Evolutionary conservation across 768 basidiomycete genomes (phyloP).

Genomic region (Flagelloscypha sp.): DNA sequence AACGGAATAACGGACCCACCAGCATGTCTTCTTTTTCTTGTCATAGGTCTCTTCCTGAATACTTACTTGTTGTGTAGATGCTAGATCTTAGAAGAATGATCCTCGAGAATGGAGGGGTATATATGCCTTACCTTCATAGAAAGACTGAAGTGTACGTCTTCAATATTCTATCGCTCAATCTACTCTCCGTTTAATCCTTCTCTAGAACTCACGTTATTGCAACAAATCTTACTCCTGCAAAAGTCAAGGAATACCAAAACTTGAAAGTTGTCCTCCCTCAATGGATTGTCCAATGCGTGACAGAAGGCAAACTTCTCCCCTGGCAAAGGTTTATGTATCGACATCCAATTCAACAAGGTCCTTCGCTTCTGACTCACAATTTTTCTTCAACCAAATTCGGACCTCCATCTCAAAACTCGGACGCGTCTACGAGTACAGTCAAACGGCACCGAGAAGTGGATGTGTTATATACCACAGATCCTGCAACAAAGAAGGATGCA

Average conservation of each 20-base stretch:
- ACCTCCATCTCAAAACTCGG: constrained; percentile 2
- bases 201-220: constrained; percentile 86
- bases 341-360: too few relatives aligned
- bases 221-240: constrained; percentile 81
- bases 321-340: constrained; percentile 71
- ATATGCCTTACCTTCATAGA: constrained; percentile 76
- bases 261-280: constrained; percentile 87
- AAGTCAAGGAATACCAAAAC: constrained; percentile 78
- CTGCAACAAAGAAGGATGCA: constrained; percentile 32
- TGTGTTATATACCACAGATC: constrained; percentile 39
- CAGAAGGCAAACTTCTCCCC: constrained; percentile 57
- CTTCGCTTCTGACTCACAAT: constrained; percentile 20
- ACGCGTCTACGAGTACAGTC: too few relatives aligned
- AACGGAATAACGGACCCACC: constrained; percentile 89
- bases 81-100: constrained; percentile 79
- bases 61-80: too few relatives aligned
- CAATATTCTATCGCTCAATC: not conserved
- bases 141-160: constrained; percentile 63
- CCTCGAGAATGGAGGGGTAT: constrained; percentile 73
- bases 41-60: too few relatives aligned
- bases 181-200: not conserved
- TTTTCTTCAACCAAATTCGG: constrained; percentile 6
- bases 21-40: too few relatives aligned
- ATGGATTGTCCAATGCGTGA: constrained; percentile 82
- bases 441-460: too few relatives aligned